Percentiles rank a stretch among this genome's conserved stretches.
Conservation (phyloP, 805 yeast genomes). For the Starmerella ratchasimensis region DNA sequence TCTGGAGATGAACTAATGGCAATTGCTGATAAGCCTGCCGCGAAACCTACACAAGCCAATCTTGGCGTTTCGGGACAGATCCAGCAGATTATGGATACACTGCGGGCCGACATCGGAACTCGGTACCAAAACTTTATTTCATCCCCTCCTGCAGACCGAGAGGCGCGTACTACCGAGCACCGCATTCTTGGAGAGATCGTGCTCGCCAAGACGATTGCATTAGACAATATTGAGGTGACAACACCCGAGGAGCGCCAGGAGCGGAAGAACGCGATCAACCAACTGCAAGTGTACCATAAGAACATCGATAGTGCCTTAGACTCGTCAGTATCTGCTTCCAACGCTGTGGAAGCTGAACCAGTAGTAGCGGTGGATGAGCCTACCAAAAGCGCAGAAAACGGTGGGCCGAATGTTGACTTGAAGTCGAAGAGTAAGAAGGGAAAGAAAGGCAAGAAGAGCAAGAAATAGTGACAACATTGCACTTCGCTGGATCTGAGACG, state of each 20-base stretch:
- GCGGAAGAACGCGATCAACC: slow-evolving; percentile 26
- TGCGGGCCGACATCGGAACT: slow-evolving; percentile 21
- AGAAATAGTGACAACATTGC: too few species aligned
- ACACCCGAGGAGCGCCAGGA: slow-evolving; percentile 23
- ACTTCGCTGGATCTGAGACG: too few species aligned
- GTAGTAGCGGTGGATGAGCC: too few species aligned
- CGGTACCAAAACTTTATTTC: slow-evolving; percentile 18
- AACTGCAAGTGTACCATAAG: slow-evolving; percentile 24
- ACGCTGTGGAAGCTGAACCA: background rate
- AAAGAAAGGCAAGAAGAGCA: too few species aligned
- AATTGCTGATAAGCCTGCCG: slow-evolving; percentile 7
- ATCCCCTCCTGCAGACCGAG: slow-evolving; percentile 17
- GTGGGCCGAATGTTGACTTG: too few species aligned
- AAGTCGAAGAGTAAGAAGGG: too few species aligned
- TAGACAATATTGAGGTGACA: slow-evolving; percentile 27
- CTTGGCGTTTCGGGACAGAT: slow-evolving; percentile 21
- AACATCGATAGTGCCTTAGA: slow-evolving; percentile 21
- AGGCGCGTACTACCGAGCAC: slow-evolving; percentile 23
- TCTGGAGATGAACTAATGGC: slow-evolving; percentile 21
- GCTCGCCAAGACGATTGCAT: slow-evolving; percentile 25
- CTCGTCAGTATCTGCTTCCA: background rate
- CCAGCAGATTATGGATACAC: slow-evolving; percentile 18
- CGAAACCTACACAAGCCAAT: slow-evolving; percentile 13
- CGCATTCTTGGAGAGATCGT: slow-evolving; percentile 25
- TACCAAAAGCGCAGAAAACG: too few species aligned